Percentiles rank a stretch among this genome's conserved stretches.
phyloP scores from a whole-genome alignment of 1,139 yeast species.

The Zygosaccharomyces pseudobailii region DNA sequence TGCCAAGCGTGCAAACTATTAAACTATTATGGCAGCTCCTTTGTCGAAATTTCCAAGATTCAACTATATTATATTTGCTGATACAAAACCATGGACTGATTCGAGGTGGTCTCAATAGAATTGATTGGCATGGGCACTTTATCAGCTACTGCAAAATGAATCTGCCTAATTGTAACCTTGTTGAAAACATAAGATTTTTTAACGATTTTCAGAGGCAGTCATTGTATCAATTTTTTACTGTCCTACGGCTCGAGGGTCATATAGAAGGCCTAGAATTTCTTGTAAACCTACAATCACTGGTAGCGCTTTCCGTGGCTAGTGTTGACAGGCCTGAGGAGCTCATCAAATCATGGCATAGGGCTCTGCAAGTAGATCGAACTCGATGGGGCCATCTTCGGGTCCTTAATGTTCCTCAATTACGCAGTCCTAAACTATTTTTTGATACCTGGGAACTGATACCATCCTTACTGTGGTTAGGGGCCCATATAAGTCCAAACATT shows the following conservation, averaged over 20 bases:
- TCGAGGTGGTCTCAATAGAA: background rate
- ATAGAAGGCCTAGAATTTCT: conserved; percentile 5
- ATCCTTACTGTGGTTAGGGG: conserved; percentile 8
- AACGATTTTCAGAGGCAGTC: conserved; percentile 4
- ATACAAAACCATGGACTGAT: conserved; percentile 1
- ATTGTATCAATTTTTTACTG: conserved; percentile 1
- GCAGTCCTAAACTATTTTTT: conserved; percentile 11
- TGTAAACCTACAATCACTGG: conserved; percentile 7
- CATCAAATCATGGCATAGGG: conserved; percentile 12
- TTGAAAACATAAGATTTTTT: conserved; percentile 2
- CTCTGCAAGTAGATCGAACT: conserved; percentile 3
- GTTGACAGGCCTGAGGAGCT: background rate
- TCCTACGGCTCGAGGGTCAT: conserved; percentile 3
- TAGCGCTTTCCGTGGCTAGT: conserved; percentile 3
- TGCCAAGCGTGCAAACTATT: background rate
- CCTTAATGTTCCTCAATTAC: conserved; percentile 11
- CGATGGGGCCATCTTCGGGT: conserved; percentile 11
- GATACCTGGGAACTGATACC: conserved; percentile 10
- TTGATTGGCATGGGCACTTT: conserved; percentile 1
- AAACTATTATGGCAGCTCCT: background rate
- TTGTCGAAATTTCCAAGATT: background rate
- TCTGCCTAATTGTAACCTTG: conserved; percentile 1
- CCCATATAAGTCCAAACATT: background rate
- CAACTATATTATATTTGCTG: background rate
- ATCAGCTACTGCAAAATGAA: background rate